Evolutionary conservation across 257 asterid genomes (phyloP), one percentile per base, ranked within the genome.

Genomic region (Handroanthus guayacan): DNA sequence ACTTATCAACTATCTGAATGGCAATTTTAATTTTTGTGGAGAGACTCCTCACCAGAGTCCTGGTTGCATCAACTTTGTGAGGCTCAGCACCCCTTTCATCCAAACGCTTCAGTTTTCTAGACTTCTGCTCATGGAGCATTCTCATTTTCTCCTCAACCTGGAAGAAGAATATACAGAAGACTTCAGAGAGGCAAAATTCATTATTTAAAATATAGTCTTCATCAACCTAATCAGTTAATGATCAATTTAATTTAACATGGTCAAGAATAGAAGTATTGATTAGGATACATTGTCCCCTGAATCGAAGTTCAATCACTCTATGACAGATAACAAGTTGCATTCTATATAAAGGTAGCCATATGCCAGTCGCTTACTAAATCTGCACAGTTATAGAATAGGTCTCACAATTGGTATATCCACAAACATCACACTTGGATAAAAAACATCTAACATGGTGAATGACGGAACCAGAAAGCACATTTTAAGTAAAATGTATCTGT

Each of bases 101-200:
- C 85, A 93, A 81, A 31, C 82, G 88, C 87, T 85, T 85, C 79
- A 95, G 81, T 85, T 84, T 95, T 80, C 70, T 78, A 66, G 89
- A 47, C 79, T 91, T 95, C 54, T 78, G 84, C 76, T 93, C 98
- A 55, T 93, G 98, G 6, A 82, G 87, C 56, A 95, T 68, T 86
- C 99, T 88, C 96, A 89, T 95, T 86, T 84, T 93, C 85, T 95
- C 99, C 89, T 95, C 99, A 68, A 79, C 91, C 98, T 93, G 89
- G 71, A 83, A 70, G 86, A 69, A 12, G 47, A 78, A 51, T 9
- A 79, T 18, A 73, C 16, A 72, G 16, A 47, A 39, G 13, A 34
- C 67, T 6, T 55, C 66, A 13, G 54, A 62, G 80, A 54, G 14
- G 67, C 56, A 63, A 77, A 62, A 44, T 43, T 69, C 63, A 60